Evolutionary conservation across 2,329 filamentous ascomycete genomes (phyloP), one percentile per base, ranked within the genome.

Genomic region (Monosporascus sp.): DNA sequence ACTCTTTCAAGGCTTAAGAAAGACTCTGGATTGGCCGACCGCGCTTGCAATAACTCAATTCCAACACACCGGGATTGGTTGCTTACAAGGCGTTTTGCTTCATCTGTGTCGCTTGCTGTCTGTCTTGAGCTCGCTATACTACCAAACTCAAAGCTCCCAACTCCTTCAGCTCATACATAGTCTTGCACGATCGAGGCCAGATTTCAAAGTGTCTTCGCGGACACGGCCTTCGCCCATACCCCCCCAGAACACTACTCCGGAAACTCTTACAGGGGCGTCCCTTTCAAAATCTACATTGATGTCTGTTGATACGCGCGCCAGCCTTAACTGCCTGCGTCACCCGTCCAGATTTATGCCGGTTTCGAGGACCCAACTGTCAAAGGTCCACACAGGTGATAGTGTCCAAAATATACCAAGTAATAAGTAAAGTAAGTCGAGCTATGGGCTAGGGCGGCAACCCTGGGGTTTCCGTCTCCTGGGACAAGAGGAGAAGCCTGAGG

Each of bases 251-350:
- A 48, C 48, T 51, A 53, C 50, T 47, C 49, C 51, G 11, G 22
- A 54, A 53, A 45, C 57, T 60, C 48, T 61, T 60, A 59, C 57
- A 58, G 52, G 56, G 54, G 50, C 50, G 59, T 57, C 54, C 59
- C 54, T 51, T 53, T 51, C 59, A 68, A 46, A 71, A 60, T 68
- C 74, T 65, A 77, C 63, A 77, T 80, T 80, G 77, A 81, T 81
- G 78, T 81, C 78, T 77, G 75, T 79, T 79, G 77, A 80, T 72
- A 67, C 78, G 62, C 78, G 78, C 61, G 75, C 73, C 65, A 78
- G 77, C 69, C 77, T 80, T 66, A 75, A 80, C 59, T 81, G 78
- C 70, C 73, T 81, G 66, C 76, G 77, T 65, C 76, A 80, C 69
- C 78, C 78, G 55, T 77, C 75, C 62, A 77, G 78, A 67, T 81